Base-by-base conservation (phyloP, 257 asterid genomes). In the Mentha longifolia region DNA sequence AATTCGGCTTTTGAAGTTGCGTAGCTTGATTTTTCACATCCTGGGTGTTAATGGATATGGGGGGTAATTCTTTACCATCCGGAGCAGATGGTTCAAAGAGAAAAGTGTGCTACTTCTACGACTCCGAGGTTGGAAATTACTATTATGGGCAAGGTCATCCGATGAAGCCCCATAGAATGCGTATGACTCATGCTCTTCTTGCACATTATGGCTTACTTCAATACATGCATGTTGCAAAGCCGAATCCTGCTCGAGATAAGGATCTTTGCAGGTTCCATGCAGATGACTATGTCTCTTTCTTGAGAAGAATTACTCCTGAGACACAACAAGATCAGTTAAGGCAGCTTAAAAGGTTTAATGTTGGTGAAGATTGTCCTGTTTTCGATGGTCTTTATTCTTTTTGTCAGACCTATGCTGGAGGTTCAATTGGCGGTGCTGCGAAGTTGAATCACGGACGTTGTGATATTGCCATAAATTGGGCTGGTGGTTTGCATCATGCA, bases 401-500 rank as follows among this genome's bases (percentile, higher is more conserved):
- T 49, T 82, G 87, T 45, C 87, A 79, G 78, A 79, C 84, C 7
- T 82, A 77, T 67, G 82, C 82, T 7, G 87, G 84, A 11, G 87
- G 87, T 20, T 82, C 87, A 30, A 77, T 82, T 41, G 84, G 87
- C 1, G 84, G 87, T 3, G 87, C 87, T 0, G 87, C 77, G 28
- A 79, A 79, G 78, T 63, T 82, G 37, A 79, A 79, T 57, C 87
- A 82, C 28, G 72, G 74, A 41, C 84, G 74, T 39, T 82, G 84
- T 58, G 84, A 82, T 61, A 79, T 82, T 58, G 84, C 84, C 7
- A 65, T 82, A 33, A 82, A 79, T 57, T 82, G 87, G 84, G 77
- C 87, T 2, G 85, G 85, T n/a, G 87, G 87, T 0, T 45, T 83
- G 57, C 87, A 83, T 66, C 87, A 83, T 49, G 85, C 87, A 0